Base-by-base conservation (phyloP, 306 rosid species). In the Prosopis cineraria region DNA sequence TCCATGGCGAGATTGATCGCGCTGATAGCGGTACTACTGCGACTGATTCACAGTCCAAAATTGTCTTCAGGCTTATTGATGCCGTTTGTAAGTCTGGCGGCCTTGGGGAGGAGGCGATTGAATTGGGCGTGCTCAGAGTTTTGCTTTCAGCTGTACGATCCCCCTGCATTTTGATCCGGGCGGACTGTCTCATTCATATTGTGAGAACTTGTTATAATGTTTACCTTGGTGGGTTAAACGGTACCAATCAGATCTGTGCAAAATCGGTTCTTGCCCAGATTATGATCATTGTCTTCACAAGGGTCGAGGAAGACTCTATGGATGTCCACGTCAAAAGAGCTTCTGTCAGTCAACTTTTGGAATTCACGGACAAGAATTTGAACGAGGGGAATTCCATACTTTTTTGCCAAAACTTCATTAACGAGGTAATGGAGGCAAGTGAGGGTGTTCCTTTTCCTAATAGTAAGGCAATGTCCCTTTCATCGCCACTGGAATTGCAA, bases 161-260 rank as follows among this genome's bases (percentile, higher is more conserved):
- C 31, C 97, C 97, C 20, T 53, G 86, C 74, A 77, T 93, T 24
- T 73, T 93, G 79, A 91, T 96, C 84, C 91, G 99, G 2, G 93
- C 93, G 0, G 98, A 93, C 73, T 91, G 90, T 63, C 79, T 96
- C 84, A 86, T 93, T 70, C 94, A 79, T 74, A 78, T 96, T 60
- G 99, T 96, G 31, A 86, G 99, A 85, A 89, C 96, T 73, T 93
- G 98, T 80, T 93, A 96, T 78, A 96, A 96, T 85, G 94, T 93
- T 45, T 91, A 96, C 80, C 98, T 96, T n/a, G 97, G 98, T 3
- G 99, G 99, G 9, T 80, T 88, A n/a, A 96, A 84, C 59, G 98
- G 97, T 3, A 96, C 98, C 69, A 93, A 93, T 85, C 98, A 96
- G 97, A 96, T 96, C 96, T 96, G 96, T 78, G 99, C 98, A 24